Conservation (phyloP, 257 asterid species). For the Jacaranda copaia region DNA sequence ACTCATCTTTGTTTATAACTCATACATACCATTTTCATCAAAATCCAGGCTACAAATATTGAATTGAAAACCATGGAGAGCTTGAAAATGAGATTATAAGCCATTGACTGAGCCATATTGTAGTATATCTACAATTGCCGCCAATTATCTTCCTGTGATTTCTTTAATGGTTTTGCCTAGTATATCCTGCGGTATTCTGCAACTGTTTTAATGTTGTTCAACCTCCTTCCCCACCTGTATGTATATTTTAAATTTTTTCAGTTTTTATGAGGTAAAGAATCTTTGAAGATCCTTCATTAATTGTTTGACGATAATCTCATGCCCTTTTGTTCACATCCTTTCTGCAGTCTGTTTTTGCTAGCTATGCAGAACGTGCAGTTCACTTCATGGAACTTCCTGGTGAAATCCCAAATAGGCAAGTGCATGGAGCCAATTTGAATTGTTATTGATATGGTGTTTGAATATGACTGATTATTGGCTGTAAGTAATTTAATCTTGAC, state of each 20-base stretch:
- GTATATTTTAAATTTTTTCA: not conserved
- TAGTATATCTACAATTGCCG: conserved; percentile 1
- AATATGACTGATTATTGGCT: not conserved
- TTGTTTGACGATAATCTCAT: not conserved
- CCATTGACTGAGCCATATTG: not conserved
- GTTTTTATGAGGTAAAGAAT: not conserved
- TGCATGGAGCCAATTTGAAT: conserved; percentile 26
- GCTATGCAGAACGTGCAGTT: conserved; percentile 90
- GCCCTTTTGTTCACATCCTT: conserved; percentile 30
- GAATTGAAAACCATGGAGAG: conserved; percentile 17
- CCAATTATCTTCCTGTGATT: not conserved
- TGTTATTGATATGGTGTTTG: conserved; percentile 24
- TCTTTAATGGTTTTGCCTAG: conserved; percentile 22
- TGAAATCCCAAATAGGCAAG: conserved; percentile 93
- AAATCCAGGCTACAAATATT: conserved; percentile 11
- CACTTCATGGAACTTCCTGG: conserved; percentile 99
- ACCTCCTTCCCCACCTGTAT: not conserved
- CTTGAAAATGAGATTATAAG: conserved; percentile 17
- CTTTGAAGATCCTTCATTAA: conserved; percentile 1
- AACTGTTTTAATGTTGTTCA: conserved; percentile 4
- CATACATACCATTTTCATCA: not conserved
- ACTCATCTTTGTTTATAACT: conserved; percentile 16
- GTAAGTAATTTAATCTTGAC: not conserved
- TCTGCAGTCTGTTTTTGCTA: conserved; percentile 85
- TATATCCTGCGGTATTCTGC: not conserved